Conservation (phyloP, 176 grass and related monocot genomes). For the Panicum miliaceum region DNA sequence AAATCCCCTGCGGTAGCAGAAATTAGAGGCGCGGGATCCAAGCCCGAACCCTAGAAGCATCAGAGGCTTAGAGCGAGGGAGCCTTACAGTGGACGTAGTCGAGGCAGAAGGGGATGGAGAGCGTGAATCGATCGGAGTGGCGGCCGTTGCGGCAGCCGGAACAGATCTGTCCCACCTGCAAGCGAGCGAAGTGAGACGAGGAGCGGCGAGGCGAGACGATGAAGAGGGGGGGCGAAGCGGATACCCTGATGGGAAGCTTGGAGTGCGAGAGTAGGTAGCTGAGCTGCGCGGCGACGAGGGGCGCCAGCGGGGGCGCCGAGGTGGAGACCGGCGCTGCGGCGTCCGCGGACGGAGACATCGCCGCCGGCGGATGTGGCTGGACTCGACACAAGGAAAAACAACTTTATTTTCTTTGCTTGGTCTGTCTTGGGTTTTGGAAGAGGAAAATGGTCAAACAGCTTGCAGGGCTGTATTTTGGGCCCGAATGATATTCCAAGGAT, state of each 20-base stretch:
- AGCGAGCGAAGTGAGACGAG: background rate
- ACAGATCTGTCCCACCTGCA: conserved; percentile 78
- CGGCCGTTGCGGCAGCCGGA: conserved; percentile 70
- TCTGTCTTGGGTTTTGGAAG: background rate
- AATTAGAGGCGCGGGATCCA: conserved; percentile 33
- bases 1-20: conserved; percentile 76
- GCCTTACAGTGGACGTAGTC: conserved; percentile 89
- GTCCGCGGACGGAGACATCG: conserved; percentile 48
- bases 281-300: conserved; percentile 82
- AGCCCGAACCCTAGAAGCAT: conserved; percentile 26
- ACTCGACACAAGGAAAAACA: background rate
- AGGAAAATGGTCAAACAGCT: background rate
- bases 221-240: background rate
- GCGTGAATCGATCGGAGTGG: conserved; percentile 80
- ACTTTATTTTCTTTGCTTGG: too few relatives aligned
- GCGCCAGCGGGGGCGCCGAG: conserved; percentile 45
- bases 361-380: conserved; percentile 31
- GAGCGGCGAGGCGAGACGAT: background rate
- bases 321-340: conserved; percentile 25
- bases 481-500: too few relatives aligned
- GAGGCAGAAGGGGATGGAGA: conserved; percentile 95
- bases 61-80: background rate
- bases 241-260: conserved; percentile 74
- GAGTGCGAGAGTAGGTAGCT: conserved; percentile 70
- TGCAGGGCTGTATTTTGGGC: background rate